Base-by-base conservation (phyloP, 2,329 filamentous ascomycete species). In the Alternaria panax region DNA sequence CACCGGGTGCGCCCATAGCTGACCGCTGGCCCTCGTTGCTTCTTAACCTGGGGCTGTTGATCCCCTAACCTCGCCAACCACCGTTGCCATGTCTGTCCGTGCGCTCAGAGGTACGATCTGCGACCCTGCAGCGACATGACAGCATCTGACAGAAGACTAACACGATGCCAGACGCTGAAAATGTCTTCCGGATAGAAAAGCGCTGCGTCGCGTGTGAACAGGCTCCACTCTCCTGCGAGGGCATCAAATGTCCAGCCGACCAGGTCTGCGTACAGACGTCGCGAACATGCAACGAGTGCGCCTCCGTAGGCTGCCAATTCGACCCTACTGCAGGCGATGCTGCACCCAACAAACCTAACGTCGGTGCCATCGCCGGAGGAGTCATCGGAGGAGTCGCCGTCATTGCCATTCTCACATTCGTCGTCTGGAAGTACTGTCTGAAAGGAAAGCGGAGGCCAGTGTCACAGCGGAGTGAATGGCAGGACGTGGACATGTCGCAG, bases 331-430 rank as follows among this genome's bases (percentile, higher is more conserved):
- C 72, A n/a, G 72, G 51, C 40, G 69, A 47, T 18, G 52, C 61
- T 9, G 24, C 51, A 4, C 65, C 75, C n/a, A 69, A 59, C 54
- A 76, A 74, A 7, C 86, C 90, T 7, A 93, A 92, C 57, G 80
- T 90, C 1, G 93, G 93, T 41, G 92, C 92, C 32, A 97, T 99
- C 65, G 94, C 91, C 2, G 95, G 95, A 65, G 94, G 94, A 65
- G 93, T 97, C 9, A 82, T 98, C 42, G 95, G 93, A 64, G 95
- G 93, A 66, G 78, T 98, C 14, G 84, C 85, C n/a, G 84, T 88
- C 45, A 84, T 98, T 52, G 90, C 86, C n/a, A 79, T 92, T 36
- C 76, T 91, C 53, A 90, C 90, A 3, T 96, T 93, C 70, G 79
- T 96, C 40, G 84, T 97, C 32, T 98, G 92, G 91, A 90, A 89